These are phyloP conservation scores for Volvariella surrecta DNA, from an alignment of 1,284 basidiomycete genomes.

Conservation along the genomic window DNA sequence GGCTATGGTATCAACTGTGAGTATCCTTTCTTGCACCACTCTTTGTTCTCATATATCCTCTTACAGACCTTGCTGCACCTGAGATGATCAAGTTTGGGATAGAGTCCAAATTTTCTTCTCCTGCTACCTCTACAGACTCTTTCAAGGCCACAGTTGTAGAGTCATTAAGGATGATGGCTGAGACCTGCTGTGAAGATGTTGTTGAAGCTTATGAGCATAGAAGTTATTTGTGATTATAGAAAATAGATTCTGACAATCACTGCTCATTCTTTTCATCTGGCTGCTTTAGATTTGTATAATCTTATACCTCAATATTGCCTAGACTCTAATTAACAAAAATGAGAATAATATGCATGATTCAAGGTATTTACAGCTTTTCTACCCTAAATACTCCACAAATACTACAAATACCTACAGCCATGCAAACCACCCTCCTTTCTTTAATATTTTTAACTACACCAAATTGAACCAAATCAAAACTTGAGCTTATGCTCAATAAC, in stretches of 20 bases:
- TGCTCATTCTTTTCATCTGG: slow-evolving; percentile 11
- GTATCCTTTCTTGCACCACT: slow-evolving; percentile 19
- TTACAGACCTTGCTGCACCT: slow-evolving; percentile 74
- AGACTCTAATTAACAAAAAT: too few species aligned
- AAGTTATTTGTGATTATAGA: slow-evolving; percentile 20
- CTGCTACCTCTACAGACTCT: slow-evolving; percentile 60
- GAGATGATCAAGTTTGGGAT: slow-evolving; percentile 89
- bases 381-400: too few species aligned
- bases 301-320: too few species aligned
- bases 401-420: not conserved
- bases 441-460: too few species aligned
- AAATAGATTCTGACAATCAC: too few species aligned
- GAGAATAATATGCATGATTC: not conserved
- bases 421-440: slow-evolving; percentile 1
- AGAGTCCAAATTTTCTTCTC: slow-evolving; percentile 78
- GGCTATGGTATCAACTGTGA: slow-evolving; percentile 91
- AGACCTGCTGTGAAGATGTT: slow-evolving; percentile 14
- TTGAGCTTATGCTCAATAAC: slow-evolving; percentile 11
- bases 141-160: slow-evolving; percentile 67
- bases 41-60: slow-evolving; percentile 6
- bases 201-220: not conserved
- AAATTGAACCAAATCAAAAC: slow-evolving; percentile 14
- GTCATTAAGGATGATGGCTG: slow-evolving; percentile 67
- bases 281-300: slow-evolving; percentile 3
- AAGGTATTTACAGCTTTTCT: too few species aligned